These are phyloP conservation scores for Suillus weaverae DNA, from an alignment of 768 basidiomycete genomes.

Conservation along the genomic window DNA sequence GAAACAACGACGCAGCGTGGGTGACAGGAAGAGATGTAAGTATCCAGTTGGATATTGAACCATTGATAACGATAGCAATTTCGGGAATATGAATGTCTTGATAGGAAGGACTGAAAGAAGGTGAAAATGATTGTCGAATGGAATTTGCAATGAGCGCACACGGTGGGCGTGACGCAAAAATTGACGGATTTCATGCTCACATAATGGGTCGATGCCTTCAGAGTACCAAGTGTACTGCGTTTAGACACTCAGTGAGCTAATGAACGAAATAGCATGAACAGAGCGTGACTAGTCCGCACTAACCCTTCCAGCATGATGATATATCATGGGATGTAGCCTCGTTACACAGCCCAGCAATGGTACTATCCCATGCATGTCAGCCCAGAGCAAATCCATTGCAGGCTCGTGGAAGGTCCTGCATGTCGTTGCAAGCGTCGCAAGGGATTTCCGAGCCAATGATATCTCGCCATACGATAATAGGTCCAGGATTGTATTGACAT, in stretches of 20 bases:
- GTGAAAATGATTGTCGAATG: constrained; percentile 2
- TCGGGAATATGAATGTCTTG: neutral
- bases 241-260: neutral
- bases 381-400: neutral
- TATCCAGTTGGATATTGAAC: neutral
- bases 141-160: neutral
- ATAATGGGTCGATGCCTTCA: neutral
- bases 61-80: neutral
- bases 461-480: neutral
- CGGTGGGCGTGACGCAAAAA: constrained; percentile 5
- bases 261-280: neutral
- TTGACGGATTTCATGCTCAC: neutral
- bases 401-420: constrained; percentile 1
- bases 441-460: neutral
- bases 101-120: constrained; percentile 1
- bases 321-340: constrained; percentile 1
- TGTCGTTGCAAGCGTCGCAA: neutral
- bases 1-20: neutral
- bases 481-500: neutral
- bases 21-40: neutral
- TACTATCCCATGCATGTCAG: neutral
- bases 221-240: neutral
- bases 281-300: neutral
- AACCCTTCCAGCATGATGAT: neutral
- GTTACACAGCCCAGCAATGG: neutral